These are phyloP conservation scores for Ichthyophthirius multifiliis DNA, from an alignment of 169 alveolate genomes.

Conservation along the genomic window DNA sequence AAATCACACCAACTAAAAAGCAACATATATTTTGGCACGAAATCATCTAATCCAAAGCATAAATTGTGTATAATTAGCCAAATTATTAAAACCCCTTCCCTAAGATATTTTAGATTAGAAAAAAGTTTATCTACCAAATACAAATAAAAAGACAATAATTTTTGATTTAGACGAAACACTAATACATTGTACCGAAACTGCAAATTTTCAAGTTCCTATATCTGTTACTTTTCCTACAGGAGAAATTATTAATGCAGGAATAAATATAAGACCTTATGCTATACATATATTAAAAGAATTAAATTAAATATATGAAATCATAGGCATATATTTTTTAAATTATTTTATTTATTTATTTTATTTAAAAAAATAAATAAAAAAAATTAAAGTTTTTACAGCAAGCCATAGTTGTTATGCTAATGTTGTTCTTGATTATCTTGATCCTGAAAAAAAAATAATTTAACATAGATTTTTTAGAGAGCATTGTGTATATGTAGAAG, in stretches of 20 bases:
- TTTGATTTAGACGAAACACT: constrained; percentile 85
- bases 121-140: no score
- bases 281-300: no score
- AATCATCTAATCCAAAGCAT: no score
- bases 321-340: no score
- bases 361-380: constrained; percentile 48
- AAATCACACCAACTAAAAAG: no score
- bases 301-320: no score
- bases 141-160: constrained; percentile 62
- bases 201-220: constrained; percentile 44
- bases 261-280: constrained; percentile 70
- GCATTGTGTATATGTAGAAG: constrained; percentile 62
- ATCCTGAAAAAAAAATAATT: constrained; percentile 57
- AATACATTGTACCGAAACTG: constrained; percentile 75
- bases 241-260: constrained; percentile 59
- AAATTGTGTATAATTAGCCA: no score
- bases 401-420: constrained; percentile 77
- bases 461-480: constrained; percentile 68
- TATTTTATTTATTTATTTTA: no score
- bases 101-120: no score
- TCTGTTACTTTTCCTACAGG: constrained; percentile 58
- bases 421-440: constrained; percentile 70
- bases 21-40: no score
- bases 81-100: no score
- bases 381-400: constrained; percentile 80